These are phyloP conservation scores for Orbilia javanica DNA, from an alignment of 2,329 filamentous ascomycete genomes.

Conservation along the genomic window DNA sequence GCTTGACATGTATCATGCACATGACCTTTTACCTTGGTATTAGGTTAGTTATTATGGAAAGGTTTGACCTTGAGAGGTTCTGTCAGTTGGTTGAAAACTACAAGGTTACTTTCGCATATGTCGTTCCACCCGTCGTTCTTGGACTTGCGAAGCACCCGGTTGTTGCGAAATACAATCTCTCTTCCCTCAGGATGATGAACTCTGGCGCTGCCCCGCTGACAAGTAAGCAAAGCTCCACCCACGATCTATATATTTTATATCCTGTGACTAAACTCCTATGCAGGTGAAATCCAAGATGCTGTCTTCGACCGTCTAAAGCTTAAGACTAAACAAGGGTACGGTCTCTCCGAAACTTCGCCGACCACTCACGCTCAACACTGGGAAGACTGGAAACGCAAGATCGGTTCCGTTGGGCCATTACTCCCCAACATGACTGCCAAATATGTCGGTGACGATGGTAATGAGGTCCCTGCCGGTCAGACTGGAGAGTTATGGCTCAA, in stretches of 20 bases:
- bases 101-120: conserved; percentile 68
- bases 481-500: conserved; percentile 81
- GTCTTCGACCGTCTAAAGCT: conserved; percentile 80
- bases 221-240: conserved; percentile 61
- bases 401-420: conserved; percentile 83
- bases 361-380: conserved; percentile 80
- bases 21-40: conserved; percentile 68
- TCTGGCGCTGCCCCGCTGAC: conserved; percentile 89
- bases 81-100: conserved; percentile 81
- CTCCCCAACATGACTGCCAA: conserved; percentile 82
- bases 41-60: conserved; percentile 77
- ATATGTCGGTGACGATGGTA: conserved; percentile 75
- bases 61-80: conserved; percentile 84
- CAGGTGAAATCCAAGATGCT: conserved; percentile 77
- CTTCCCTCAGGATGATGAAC: conserved; percentile 83
- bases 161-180: conserved; percentile 84
- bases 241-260: background rate
- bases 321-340: conserved; percentile 92
- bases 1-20: conserved; percentile 59
- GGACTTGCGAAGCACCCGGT: conserved; percentile 82
- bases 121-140: conserved; percentile 87
- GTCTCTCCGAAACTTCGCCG: conserved; percentile 86
- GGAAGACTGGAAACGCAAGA: conserved; percentile 79
- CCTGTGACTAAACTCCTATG: conserved; percentile 12
- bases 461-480: conserved; percentile 74